Conservation (phyloP, 106 monocot species). For the Acanthochlamys bracteata region DNA sequence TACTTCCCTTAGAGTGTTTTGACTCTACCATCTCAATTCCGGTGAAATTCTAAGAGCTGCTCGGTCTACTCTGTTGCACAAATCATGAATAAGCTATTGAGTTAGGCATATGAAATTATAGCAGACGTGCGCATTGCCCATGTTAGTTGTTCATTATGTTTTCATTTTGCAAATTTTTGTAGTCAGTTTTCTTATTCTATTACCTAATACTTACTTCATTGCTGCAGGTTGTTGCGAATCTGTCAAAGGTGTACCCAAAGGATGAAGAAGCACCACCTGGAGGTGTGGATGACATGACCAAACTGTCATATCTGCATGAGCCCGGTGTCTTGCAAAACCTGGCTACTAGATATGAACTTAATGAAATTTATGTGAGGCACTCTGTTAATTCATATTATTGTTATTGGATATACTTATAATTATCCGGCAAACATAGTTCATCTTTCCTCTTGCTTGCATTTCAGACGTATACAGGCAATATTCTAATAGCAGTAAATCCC, state of each 20-base stretch:
- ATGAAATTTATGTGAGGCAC: constrained; percentile 77
- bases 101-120: too few species aligned
- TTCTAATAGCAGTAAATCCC: constrained; percentile 75
- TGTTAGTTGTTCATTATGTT: too few species aligned
- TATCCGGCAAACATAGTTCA: too few species aligned
- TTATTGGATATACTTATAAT: too few species aligned
- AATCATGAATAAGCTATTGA: too few species aligned
- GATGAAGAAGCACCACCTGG: constrained; percentile 70
- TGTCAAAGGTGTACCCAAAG: constrained; percentile 68
- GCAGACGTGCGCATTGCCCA: too few species aligned
- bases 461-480: constrained; percentile 83
- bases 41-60: too few species aligned
- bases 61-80: too few species aligned
- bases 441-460: background rate
- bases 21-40: too few species aligned
- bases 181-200: background rate
- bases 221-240: constrained; percentile 43
- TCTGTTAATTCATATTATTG: too few species aligned
- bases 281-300: constrained; percentile 87
- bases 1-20: too few species aligned
- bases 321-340: constrained; percentile 73
- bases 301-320: constrained; percentile 76
- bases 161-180: background rate
- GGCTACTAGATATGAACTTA: constrained; percentile 59
- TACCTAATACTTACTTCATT: too few species aligned